Evolutionary conservation across 1,284 basidiomycete species (phyloP).

Genomic region (Neotropicomus parvogracilis): DNA sequence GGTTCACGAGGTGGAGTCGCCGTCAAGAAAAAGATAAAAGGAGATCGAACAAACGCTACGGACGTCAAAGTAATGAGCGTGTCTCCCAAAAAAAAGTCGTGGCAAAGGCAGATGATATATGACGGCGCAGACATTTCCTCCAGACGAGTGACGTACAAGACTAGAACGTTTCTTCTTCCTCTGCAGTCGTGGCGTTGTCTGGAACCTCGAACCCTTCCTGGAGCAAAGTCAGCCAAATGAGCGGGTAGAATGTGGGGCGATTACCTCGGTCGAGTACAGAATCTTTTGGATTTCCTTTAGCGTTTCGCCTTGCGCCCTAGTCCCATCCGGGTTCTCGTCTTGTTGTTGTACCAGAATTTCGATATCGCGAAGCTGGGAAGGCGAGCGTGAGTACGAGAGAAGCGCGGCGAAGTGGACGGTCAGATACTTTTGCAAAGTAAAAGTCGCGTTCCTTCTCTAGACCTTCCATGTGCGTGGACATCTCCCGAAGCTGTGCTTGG

Average conservation of each 20-base stretch:
- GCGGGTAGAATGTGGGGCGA: constrained; percentile 18
- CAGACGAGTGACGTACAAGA: constrained; percentile 14
- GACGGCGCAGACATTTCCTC: constrained; percentile 7
- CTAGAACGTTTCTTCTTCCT: constrained; percentile 61
- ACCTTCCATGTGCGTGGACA: constrained; percentile 81
- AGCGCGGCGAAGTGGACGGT: constrained; percentile 21
- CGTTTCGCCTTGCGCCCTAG: constrained; percentile 63
- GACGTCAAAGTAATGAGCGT: constrained; percentile 16
- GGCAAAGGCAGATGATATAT: constrained; percentile 6
- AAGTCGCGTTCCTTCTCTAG: constrained; percentile 96
- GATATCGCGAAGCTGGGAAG: constrained; percentile 80
- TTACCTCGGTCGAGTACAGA: constrained; percentile 90
- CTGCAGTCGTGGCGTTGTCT: constrained; percentile 40
- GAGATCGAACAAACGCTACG: constrained; percentile 10
- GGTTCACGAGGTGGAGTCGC: constrained; percentile 4
- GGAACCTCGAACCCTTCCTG: constrained; percentile 75
- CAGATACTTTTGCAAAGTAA: constrained; percentile 88
- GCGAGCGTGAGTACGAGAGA: constrained; percentile 10
- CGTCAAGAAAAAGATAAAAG: constrained; percentile 8
- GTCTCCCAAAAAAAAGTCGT: constrained; percentile 7
- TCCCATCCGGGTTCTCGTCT: constrained; percentile 55
- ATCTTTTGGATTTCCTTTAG: constrained; percentile 89
- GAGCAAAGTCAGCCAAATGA: constrained; percentile 10
- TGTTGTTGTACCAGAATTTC: constrained; percentile 88
- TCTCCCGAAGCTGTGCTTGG: constrained; percentile 78